Percentiles rank a stretch among this genome's conserved stretches.
These are phyloP conservation scores for Trichoderma afroharzianum DNA, from an alignment of 2,329 filamentous ascomycete genomes.

Conservation along the genomic window DNA sequence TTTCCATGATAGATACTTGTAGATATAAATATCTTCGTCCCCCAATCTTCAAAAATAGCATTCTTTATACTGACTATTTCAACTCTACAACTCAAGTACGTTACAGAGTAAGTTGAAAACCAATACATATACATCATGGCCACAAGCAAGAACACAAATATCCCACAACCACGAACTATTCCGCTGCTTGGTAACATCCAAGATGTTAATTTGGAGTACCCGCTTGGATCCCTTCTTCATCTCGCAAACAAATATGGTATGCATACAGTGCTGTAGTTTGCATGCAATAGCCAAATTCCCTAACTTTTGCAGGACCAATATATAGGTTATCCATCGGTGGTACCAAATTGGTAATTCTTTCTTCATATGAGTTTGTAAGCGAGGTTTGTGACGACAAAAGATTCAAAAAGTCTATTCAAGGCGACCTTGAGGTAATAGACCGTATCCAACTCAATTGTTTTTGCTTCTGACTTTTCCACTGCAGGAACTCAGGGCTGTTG, in stretches of 20 bases:
- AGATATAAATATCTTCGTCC: neutral
- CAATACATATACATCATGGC: neutral
- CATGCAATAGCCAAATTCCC: neutral
- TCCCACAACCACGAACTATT: neutral
- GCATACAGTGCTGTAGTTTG: neutral
- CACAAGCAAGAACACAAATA: neutral
- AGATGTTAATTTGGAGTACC: neutral
- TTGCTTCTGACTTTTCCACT: neutral
- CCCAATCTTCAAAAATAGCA: neutral
- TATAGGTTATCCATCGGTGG: neutral
- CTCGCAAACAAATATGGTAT: neutral
- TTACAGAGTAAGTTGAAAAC: neutral
- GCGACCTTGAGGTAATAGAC: neutral
- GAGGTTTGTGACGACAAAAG: neutral
- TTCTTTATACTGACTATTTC: neutral
- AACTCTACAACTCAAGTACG: neutral
- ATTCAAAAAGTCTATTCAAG: neutral
- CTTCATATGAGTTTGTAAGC: neutral
- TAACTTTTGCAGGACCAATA: neutral
- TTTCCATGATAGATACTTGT: neutral
- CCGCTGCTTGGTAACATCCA: neutral
- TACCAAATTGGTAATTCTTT: neutral
- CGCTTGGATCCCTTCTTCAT: neutral
- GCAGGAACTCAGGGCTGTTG: neutral
- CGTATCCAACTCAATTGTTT: neutral